These are phyloP conservation scores for Coix lacrymajobi DNA, from an alignment of 176 grass and related monocot genomes.

Conservation along the genomic window DNA sequence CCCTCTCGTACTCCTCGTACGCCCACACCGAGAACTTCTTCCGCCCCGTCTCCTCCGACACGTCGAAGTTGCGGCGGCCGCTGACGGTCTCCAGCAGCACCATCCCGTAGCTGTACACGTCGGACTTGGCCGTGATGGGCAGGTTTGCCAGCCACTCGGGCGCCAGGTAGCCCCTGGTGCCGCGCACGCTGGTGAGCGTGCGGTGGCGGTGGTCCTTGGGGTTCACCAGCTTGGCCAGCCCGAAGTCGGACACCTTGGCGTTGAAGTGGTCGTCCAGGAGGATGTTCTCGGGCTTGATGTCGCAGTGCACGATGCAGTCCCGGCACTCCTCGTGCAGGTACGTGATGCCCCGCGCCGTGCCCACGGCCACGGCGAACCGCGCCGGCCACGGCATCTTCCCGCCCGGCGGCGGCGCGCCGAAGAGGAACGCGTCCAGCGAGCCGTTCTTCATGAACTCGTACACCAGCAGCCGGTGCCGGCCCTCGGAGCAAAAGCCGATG, in stretches of 20 bases:
- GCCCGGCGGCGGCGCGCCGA: conserved; percentile 17
- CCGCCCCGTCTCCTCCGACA: conserved; percentile 59
- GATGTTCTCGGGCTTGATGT: conserved; percentile 99
- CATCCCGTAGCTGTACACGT: conserved; percentile 98
- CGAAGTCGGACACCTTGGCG: conserved; percentile 97
- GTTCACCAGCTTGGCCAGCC: conserved; percentile 84
- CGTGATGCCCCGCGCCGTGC: conserved; percentile 83
- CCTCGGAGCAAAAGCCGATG: conserved; percentile 98
- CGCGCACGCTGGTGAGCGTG: conserved; percentile 76
- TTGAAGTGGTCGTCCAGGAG: conserved; percentile 78
- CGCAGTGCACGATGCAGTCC: conserved; percentile 96
- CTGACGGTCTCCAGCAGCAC: conserved; percentile 87
- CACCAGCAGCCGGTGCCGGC: conserved; percentile 74
- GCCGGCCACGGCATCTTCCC: conserved; percentile 49
- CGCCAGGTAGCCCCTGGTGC: conserved; percentile 81
- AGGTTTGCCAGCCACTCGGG: conserved; percentile 98
- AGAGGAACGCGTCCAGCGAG: conserved; percentile 78
- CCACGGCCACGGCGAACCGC: conserved; percentile 70
- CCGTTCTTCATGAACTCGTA: conserved; percentile 99
- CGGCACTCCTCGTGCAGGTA: conserved; percentile 99
- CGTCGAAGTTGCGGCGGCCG: conserved; percentile 79
- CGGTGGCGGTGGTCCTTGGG: conserved; percentile 87
- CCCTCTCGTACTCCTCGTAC: conserved; percentile 84
- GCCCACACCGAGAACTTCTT: conserved; percentile 95
- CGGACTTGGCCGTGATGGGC: conserved; percentile 85